These are phyloP conservation scores for Fimicolochytrium jonesii DNA, from an alignment of 192 early-diverging fungal genomes.

Conservation along the genomic window DNA sequence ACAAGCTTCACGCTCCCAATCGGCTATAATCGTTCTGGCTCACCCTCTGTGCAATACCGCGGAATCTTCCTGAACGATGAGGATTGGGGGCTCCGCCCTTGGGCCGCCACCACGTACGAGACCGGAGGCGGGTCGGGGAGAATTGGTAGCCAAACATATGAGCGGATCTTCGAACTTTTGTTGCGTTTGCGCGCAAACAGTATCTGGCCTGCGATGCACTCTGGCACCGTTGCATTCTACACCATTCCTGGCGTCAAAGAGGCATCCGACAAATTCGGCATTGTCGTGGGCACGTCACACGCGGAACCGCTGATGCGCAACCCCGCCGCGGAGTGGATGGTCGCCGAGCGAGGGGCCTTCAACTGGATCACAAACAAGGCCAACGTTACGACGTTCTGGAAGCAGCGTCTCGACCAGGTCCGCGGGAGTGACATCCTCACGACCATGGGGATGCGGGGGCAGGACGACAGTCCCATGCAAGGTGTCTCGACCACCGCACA, in stretches of 20 bases:
- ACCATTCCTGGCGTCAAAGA: neutral
- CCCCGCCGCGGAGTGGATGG: conserved; percentile 16
- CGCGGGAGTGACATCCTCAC: neutral
- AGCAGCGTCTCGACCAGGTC: neutral
- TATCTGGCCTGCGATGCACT: conserved; percentile 25
- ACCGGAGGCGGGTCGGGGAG: neutral
- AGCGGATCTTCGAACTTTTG: conserved; percentile 18
- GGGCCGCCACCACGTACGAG: conserved; percentile 5
- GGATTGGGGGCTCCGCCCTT: conserved; percentile 6
- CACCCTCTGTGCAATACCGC: conserved; percentile 23
- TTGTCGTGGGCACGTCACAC: conserved; percentile 25
- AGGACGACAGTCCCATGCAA: neutral
- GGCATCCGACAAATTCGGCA: conserved; percentile 16
- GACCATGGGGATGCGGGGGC: neutral
- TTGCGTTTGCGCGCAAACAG: conserved; percentile 23
- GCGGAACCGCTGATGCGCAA: conserved; percentile 17
- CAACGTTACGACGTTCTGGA: neutral
- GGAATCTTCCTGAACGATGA: conserved; percentile 33
- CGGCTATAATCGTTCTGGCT: neutral
- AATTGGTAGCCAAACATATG: neutral
- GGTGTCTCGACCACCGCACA: neutral
- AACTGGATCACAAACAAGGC: conserved; percentile 18
- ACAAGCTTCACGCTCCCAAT: neutral
- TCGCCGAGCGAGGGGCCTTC: neutral
- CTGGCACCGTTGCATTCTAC: conserved; percentile 6